Conservation (phyloP, 1,284 basidiomycete species). For the Pisolithus thermaeus region DNA sequence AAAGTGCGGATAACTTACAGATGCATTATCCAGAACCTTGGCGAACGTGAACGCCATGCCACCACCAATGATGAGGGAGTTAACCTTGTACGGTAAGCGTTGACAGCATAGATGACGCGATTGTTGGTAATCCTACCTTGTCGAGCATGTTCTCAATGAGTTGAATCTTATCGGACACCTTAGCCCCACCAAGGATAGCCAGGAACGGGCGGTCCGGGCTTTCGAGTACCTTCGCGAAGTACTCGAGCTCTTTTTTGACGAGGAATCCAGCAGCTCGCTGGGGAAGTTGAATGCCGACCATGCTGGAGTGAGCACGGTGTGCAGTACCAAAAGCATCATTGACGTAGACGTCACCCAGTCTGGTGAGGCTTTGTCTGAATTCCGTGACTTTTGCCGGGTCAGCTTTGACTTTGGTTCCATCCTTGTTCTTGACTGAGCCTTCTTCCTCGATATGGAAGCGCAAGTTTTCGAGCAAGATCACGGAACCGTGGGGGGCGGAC, state of each 20-base stretch:
- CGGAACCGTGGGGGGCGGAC: slow-evolving; percentile 65
- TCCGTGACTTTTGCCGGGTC: slow-evolving; percentile 76
- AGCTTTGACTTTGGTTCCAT: slow-evolving; percentile 91
- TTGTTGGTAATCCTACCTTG: slow-evolving; percentile 55
- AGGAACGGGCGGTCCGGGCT: slow-evolving; percentile 94
- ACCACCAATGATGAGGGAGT: slow-evolving; percentile 95
- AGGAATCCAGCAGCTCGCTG: slow-evolving; percentile 94
- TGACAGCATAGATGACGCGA: slow-evolving; percentile 1
- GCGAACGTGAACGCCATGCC: slow-evolving; percentile 99
- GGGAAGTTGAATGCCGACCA: slow-evolving; percentile 95
- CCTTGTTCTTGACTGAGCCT: slow-evolving; percentile 89
- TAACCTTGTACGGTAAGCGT: slow-evolving; percentile 51
- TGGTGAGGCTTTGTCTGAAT: slow-evolving; percentile 86
- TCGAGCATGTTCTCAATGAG: slow-evolving; percentile 99
- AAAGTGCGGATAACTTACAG: slow-evolving; percentile 39
- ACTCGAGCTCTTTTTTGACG: slow-evolving; percentile 99
- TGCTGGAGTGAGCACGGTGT: slow-evolving; percentile 96
- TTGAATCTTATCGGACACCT: slow-evolving; percentile 99
- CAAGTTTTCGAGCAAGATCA: slow-evolving; percentile 95
- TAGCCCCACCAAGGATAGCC: slow-evolving; percentile 97
- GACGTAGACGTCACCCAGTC: slow-evolving; percentile 94
- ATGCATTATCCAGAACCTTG: slow-evolving; percentile 82
- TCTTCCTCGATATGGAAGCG: slow-evolving; percentile 99
- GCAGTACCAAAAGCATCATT: slow-evolving; percentile 99
- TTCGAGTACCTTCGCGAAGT: slow-evolving; percentile 97